Percentiles rank a stretch among this genome's conserved stretches.
Conservation (phyloP, 1,284 basidiomycete species). For the Cryptococcus depauperatus region DNA sequence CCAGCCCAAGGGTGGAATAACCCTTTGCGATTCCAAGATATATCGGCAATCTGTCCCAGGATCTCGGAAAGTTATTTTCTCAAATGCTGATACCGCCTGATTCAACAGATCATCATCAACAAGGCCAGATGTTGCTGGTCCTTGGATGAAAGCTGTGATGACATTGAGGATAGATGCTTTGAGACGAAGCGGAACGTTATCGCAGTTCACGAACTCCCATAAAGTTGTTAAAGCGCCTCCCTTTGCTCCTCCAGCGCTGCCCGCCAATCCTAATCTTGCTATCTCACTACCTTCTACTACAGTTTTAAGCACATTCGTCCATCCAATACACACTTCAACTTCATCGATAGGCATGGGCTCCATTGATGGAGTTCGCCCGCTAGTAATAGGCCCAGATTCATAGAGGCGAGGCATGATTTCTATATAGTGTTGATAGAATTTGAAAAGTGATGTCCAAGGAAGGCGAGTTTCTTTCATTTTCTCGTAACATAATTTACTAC, state of each 20-base stretch:
- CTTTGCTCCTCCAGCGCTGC: no score
- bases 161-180: slow-evolving; percentile 82
- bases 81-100: slow-evolving; percentile 53
- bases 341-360: slow-evolving; percentile 34
- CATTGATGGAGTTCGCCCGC: slow-evolving; percentile 11
- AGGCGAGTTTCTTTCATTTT: slow-evolving; percentile 34
- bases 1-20: slow-evolving; percentile 36
- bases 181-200: slow-evolving; percentile 74
- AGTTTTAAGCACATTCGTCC: slow-evolving; percentile 57
- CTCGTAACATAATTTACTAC: slow-evolving; percentile 50
- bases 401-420: slow-evolving; percentile 35
- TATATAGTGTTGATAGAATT: slow-evolving; percentile 37
- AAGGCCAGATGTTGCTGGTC: slow-evolving; percentile 46
- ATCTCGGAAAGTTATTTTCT: slow-evolving; percentile 61
- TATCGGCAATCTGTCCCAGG: slow-evolving; percentile 27
- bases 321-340: slow-evolving; percentile 26
- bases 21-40: slow-evolving; percentile 17
- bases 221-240: slow-evolving; percentile 69
- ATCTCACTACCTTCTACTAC: slow-evolving; percentile 63
- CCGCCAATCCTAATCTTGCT: slow-evolving; percentile 46
- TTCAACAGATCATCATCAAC: slow-evolving; percentile 70
- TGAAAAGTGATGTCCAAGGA: slow-evolving; percentile 29
- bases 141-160: slow-evolving; percentile 72
- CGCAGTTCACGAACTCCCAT: slow-evolving; percentile 67
- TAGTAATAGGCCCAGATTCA: slow-evolving; percentile 30